Evolutionary conservation across 345 rosid species (phyloP).

Genomic region (Mangifera indica): DNA sequence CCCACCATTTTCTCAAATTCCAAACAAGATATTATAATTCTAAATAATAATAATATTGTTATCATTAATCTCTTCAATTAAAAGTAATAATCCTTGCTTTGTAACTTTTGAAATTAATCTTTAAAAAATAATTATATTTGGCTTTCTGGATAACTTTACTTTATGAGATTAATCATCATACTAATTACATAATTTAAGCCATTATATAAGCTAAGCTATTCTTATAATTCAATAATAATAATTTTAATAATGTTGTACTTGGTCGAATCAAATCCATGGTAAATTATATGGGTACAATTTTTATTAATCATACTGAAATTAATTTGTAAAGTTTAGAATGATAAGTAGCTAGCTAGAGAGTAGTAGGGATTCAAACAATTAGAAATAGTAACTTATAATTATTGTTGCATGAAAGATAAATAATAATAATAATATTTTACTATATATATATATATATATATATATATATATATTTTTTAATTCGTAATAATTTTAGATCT

Average conservation of each 20-base stretch:
- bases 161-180: neutral
- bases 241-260: constrained; percentile 13
- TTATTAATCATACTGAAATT: neutral
- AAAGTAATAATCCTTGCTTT: constrained; percentile 16
- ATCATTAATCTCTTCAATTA: constrained; percentile 38
- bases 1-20: constrained; percentile 61
- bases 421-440: neutral
- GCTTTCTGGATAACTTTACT: neutral
- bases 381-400: too few relatives aligned
- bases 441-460: too few relatives aligned
- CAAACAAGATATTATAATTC: constrained; percentile 20
- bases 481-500: neutral
- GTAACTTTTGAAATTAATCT: too few relatives aligned
- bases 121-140: too few relatives aligned
- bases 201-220: constrained; percentile 1
- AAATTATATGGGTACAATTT: constrained; percentile 11
- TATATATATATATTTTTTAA: too few relatives aligned
- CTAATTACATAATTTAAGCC: constrained; percentile 12
- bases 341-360: too few relatives aligned
- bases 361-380: too few relatives aligned
- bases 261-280: neutral
- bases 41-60: constrained; percentile 20
- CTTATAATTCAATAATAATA: constrained; percentile 4
- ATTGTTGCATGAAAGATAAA: neutral
- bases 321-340: neutral